Conservation (phyloP, 176 grass and related monocot genomes). For the Oryza coarctata region DNA sequence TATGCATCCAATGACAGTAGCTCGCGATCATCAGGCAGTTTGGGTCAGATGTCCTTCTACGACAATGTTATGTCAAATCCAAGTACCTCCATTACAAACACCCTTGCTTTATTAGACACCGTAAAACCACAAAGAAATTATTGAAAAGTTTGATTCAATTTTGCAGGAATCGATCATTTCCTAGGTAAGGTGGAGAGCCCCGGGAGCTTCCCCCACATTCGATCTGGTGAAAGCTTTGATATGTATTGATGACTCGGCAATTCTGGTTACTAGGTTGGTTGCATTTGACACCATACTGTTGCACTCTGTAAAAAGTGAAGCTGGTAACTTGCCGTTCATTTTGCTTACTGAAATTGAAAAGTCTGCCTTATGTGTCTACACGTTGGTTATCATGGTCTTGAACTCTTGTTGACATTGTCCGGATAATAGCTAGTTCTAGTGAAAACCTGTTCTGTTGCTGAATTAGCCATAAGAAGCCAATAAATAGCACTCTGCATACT, state of each 20-base stretch:
- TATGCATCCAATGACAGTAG: constrained; percentile 57
- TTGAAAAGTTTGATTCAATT: constrained; percentile 9
- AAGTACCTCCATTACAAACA: constrained; percentile 40
- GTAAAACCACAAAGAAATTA: background rate
- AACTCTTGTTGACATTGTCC: constrained; percentile 13
- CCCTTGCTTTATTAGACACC: background rate
- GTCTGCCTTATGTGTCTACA: background rate
- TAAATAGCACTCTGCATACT: background rate
- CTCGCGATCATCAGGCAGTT: constrained; percentile 52
- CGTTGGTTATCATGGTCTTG: constrained; percentile 21
- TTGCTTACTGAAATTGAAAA: constrained; percentile 25
- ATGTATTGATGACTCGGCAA: constrained; percentile 62
- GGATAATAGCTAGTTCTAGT: constrained; percentile 11
- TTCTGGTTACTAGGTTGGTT: background rate
- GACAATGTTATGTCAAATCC: constrained; percentile 67
- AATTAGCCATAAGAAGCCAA: constrained; percentile 15
- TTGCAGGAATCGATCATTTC: constrained; percentile 74
- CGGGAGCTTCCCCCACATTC: constrained; percentile 46
- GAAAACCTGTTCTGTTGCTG: constrained; percentile 16
- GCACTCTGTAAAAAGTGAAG: constrained; percentile 29
- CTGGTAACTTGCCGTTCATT: background rate
- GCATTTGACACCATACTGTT: background rate
- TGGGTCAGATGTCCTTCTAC: constrained; percentile 70
- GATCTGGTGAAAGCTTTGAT: constrained; percentile 60
- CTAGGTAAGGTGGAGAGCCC: constrained; percentile 64